These are phyloP conservation scores for Lippia alba DNA, from an alignment of 305 asterid genomes.

Conservation along the genomic window DNA sequence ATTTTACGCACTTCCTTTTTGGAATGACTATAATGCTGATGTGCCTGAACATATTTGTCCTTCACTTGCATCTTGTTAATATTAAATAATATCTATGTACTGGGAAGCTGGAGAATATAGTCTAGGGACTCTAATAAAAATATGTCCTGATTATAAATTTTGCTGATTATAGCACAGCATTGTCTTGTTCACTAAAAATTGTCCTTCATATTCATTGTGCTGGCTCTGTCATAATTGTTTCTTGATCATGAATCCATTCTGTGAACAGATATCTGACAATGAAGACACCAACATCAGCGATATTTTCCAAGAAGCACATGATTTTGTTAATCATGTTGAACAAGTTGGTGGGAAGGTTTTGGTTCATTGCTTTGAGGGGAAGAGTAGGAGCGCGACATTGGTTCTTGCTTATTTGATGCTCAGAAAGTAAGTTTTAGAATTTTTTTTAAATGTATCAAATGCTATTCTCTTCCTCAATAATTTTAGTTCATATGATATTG, in stretches of 20 bases:
- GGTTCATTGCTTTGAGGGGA: slow-evolving; percentile 99
- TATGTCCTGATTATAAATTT: background rate
- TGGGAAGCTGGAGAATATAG: background rate
- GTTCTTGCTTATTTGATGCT: slow-evolving; percentile 88
- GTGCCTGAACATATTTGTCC: background rate
- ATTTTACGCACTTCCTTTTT: too few species aligned
- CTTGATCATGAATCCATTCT: slow-evolving; percentile 28
- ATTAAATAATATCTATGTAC: background rate
- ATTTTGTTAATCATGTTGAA: slow-evolving; percentile 78
- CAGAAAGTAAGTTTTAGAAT: slow-evolving; percentile 64
- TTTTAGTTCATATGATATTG: too few species aligned
- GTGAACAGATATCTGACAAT: slow-evolving; percentile 69
- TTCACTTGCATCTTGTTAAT: too few species aligned
- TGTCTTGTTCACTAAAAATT: background rate
- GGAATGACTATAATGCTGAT: background rate
- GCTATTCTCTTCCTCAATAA: too few species aligned
- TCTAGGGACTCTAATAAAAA: background rate
- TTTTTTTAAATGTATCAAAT: too few species aligned
- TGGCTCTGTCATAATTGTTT: background rate
- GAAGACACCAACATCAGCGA: slow-evolving; percentile 77
- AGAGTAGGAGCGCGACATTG: slow-evolving; percentile 92
- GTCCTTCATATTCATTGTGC: slow-evolving; percentile 10
- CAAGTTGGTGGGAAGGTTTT: slow-evolving; percentile 80
- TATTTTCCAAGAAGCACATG: slow-evolving; percentile 90
- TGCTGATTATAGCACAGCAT: too few species aligned